Percentiles rank a stretch among this genome's conserved stretches.
Evolutionary conservation across 495 filamentous ascomycete genomes (phyloP).

Genomic region (Friedmanniomyces endolithicus): DNA sequence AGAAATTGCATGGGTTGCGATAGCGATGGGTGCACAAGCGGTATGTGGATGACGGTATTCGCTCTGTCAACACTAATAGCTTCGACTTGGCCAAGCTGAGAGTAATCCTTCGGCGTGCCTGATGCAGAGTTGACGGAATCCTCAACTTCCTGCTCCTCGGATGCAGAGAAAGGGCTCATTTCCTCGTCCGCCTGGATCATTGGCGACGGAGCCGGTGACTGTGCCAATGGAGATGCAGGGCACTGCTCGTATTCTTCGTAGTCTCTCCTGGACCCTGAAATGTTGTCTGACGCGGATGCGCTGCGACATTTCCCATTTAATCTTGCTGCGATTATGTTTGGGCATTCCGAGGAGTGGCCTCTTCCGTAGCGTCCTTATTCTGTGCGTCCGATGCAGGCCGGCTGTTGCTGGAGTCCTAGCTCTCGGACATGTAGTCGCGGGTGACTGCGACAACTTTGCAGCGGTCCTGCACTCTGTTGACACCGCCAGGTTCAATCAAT

Average conservation of each 20-base stretch:
- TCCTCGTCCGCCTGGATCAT: constrained; percentile 67
- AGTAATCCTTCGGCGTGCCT: constrained; percentile 52
- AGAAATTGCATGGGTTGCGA: constrained; percentile 40
- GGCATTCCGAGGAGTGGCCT: background rate
- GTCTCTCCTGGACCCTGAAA: constrained; percentile 24
- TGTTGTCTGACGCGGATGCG: constrained; percentile 25
- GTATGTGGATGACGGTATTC: constrained; percentile 83
- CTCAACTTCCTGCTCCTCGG: constrained; percentile 61
- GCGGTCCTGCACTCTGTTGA: constrained; percentile 66
- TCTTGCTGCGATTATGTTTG: background rate
- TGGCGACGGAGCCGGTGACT: constrained; percentile 84
- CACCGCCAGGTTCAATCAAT: constrained; percentile 69
- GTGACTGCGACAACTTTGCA: constrained; percentile 69
- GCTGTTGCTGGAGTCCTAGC: constrained; percentile 15
- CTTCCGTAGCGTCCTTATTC: background rate
- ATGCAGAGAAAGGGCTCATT: constrained; percentile 78
- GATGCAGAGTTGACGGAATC: constrained; percentile 65
- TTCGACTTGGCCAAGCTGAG: constrained; percentile 55
- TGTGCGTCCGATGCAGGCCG: background rate
- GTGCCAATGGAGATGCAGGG: constrained; percentile 83
- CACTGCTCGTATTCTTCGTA: constrained; percentile 91
- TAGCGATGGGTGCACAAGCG: constrained; percentile 60
- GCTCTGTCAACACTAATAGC: constrained; percentile 82
- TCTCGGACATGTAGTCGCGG: constrained; percentile 48
- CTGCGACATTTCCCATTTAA: constrained; percentile 12